Percentiles rank a stretch among this genome's conserved stretches.
These are phyloP conservation scores for Globisporangium alternatum DNA, from an alignment of 352 stramenopile species.

Conservation along the genomic window DNA sequence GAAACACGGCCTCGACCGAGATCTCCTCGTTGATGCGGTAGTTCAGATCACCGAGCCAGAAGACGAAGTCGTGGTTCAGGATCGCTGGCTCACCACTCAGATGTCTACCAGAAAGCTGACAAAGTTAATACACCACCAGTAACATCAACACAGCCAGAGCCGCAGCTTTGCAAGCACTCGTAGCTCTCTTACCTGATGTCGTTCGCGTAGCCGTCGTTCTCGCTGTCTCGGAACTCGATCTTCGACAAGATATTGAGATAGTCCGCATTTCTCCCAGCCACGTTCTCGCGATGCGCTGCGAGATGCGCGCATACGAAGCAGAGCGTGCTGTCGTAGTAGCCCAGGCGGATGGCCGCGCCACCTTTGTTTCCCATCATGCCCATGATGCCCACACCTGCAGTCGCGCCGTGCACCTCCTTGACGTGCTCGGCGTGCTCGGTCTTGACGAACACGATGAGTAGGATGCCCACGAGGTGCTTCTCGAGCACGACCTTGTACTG, in stretches of 20 bases:
- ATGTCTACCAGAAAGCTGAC: conserved; percentile 6
- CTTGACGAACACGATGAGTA: conserved; percentile 96
- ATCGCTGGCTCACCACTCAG: conserved; percentile 72
- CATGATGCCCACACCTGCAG: conserved; percentile 97
- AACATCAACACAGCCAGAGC: not conserved
- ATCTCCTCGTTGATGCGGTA: conserved; percentile 87
- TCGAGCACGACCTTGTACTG: conserved; percentile 80
- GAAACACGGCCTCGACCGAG: conserved; percentile 72
- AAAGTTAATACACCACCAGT: not conserved
- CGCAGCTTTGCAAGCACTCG: no score
- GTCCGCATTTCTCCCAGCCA: conserved; percentile 95
- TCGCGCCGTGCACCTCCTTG: conserved; percentile 87
- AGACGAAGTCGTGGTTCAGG: conserved; percentile 98
- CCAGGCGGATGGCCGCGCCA: conserved; percentile 92
- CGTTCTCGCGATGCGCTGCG: conserved; percentile 98
- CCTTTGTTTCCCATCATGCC: conserved; percentile 99
- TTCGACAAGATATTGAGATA: conserved; percentile 98
- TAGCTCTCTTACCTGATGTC: conserved; percentile 19
- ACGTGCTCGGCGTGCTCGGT: conserved; percentile 65
- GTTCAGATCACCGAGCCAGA: conserved; percentile 95
- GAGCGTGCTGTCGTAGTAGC: conserved; percentile 97
- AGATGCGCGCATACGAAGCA: conserved; percentile 99
- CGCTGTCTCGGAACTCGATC: conserved; percentile 85
- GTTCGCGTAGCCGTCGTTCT: conserved; percentile 26
- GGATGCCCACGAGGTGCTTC: conserved; percentile 96